These are phyloP conservation scores for Delphinella strobiligena DNA, from an alignment of 2,329 filamentous ascomycete species.

Conservation along the genomic window DNA sequence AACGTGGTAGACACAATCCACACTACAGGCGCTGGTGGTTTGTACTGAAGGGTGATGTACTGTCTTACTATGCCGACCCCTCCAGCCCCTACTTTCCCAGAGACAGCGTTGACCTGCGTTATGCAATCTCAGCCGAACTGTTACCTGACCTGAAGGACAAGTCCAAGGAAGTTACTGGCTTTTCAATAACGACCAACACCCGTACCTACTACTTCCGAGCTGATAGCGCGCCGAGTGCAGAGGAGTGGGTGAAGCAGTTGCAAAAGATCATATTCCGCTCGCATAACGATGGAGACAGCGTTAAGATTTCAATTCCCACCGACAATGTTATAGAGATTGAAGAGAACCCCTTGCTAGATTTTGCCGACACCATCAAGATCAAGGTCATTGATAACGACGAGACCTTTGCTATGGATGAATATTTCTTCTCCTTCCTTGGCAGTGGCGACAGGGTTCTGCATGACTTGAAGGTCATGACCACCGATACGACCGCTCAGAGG, in stretches of 20 bases:
- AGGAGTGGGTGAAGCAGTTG: constrained; percentile 90
- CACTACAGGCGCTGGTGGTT: constrained; percentile 91
- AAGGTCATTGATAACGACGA: constrained; percentile 88
- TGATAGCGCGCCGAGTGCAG: constrained; percentile 76
- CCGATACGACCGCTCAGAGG: constrained; percentile 37
- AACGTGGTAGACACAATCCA: constrained; percentile 78
- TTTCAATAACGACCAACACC: constrained; percentile 70
- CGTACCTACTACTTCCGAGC: constrained; percentile 79
- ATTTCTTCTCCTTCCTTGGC: constrained; percentile 93
- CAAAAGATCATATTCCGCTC: constrained; percentile 92
- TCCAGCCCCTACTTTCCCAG: constrained; percentile 83
- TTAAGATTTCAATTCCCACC: constrained; percentile 88
- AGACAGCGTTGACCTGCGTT: constrained; percentile 83
- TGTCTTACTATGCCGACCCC: constrained; percentile 78
- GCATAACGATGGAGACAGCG: constrained; percentile 91
- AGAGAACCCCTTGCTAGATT: constrained; percentile 78
- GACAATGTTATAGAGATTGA: constrained; percentile 86
- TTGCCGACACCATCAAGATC: constrained; percentile 88
- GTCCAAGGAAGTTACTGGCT: constrained; percentile 59
- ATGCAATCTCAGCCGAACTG: constrained; percentile 76
- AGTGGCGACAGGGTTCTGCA: constrained; percentile 73
- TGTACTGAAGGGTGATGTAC: constrained; percentile 75
- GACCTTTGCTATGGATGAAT: constrained; percentile 93
- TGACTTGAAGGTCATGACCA: constrained; percentile 61
- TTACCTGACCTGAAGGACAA: constrained; percentile 56